phyloP scores from a whole-genome alignment of 352 stramenopile species.

The Phytopythium boreale region DNA sequence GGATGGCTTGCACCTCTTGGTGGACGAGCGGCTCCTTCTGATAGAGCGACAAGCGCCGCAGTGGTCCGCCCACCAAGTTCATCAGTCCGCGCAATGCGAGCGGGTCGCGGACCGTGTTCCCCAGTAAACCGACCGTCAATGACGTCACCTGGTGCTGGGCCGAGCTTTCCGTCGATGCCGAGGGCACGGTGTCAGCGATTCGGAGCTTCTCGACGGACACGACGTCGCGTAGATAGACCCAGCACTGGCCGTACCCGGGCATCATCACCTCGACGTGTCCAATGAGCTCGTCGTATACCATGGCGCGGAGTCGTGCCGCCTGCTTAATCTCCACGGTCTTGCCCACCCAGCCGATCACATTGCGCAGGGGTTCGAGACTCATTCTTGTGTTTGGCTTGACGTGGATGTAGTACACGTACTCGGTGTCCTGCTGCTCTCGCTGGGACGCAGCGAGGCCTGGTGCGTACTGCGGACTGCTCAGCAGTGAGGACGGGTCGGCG shows the following conservation, averaged over 20 bases:
- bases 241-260: constrained; percentile 2
- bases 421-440: neutral
- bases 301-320: neutral
- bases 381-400: neutral
- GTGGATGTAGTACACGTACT: constrained; percentile 1
- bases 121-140: neutral
- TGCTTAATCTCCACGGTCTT: neutral
- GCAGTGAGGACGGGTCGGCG: neutral
- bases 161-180: neutral
- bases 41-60: neutral
- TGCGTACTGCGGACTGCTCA: constrained; percentile 1
- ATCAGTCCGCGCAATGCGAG: neutral
- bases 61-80: neutral
- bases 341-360: constrained; percentile 1
- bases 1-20: constrained; percentile 1
- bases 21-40: constrained; percentile 2
- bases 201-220: neutral
- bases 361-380: constrained; percentile 2
- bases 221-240: neutral
- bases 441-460: neutral
- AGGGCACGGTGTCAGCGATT: neutral
- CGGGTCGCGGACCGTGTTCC: neutral
- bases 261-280: constrained; percentile 2
- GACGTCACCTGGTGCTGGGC: neutral
- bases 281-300: neutral